Evolutionary conservation across 192 early-diverging fungal species (phyloP).

Genomic region (Coemansia sp.): DNA sequence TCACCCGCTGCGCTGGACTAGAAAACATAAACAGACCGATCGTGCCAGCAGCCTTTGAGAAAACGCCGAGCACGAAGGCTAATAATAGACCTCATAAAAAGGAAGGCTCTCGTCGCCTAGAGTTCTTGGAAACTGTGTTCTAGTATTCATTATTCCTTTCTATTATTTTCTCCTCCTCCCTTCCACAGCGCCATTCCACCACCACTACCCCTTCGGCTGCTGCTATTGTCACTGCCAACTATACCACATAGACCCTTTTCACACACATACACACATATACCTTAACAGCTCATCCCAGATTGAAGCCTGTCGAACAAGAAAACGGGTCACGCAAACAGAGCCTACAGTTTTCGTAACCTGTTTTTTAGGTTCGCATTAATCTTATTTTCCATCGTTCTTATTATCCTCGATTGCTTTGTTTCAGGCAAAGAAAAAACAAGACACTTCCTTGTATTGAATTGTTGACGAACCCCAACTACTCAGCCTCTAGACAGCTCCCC

Average conservation of each 20-base stretch:
- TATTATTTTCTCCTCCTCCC: not conserved
- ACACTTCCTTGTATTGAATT: not conserved
- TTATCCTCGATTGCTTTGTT: not conserved
- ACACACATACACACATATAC: not conserved
- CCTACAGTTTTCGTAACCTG: not conserved
- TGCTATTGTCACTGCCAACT: not conserved
- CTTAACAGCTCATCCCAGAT: not conserved
- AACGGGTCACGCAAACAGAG: not conserved
- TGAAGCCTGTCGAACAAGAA: not conserved
- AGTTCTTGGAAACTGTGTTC: constrained; percentile 4
- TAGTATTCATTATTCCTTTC: not conserved
- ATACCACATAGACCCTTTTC: not conserved
- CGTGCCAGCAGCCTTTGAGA: constrained; percentile 3
- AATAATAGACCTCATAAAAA: constrained; percentile 3
- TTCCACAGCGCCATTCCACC: not conserved
- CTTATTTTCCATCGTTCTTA: not conserved
- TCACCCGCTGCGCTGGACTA: constrained; percentile 16
- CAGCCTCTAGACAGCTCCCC: not conserved
- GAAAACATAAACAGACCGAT: constrained; percentile 8
- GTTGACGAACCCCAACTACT: not conserved
- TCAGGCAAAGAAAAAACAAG: not conserved
- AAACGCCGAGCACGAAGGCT: not conserved
- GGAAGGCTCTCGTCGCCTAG: not conserved
- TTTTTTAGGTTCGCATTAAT: not conserved
- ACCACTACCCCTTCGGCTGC: not conserved